Base-by-base conservation (phyloP, 495 filamentous ascomycete genomes). In the Penicillium paradoxum region DNA sequence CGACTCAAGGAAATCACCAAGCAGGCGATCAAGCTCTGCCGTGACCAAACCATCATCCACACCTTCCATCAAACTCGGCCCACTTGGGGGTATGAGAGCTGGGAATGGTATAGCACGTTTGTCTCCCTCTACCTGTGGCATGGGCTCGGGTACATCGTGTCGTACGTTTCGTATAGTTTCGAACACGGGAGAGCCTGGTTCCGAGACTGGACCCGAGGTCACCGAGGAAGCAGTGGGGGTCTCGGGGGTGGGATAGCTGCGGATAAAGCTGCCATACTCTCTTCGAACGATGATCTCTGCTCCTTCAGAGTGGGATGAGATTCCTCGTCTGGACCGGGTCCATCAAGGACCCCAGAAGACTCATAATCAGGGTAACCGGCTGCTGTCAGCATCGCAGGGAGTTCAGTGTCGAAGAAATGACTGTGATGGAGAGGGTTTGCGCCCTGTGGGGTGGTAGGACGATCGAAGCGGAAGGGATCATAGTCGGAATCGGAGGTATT, bases 381-480 rank as follows among this genome's bases (percentile, higher is more conserved):
- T 7, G 57, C 47, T 1, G 55, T 55, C 10, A 63, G 32, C 18
- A 69, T 51, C 25, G 63, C 54, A 0, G 68, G 63, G 50, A 68
- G 62, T 4, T 61, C 58, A 14, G 57, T 53, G 30, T 64, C 49
- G 11, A 58, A 54, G n/a, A 59, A 63, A 9, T 56, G 58, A 11
- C 44, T 42, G 14, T 58, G 60, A 21, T 55, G 57, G 4, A 54
- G 9, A 11, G 47, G 30, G 6, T 39, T 14, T 32, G 32, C 27
- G 3, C 53, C 68, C 3, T 56, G 54, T 0, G 71, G 65, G 2
- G 68, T 67, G 7, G 54, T 50, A 14, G 71, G 68, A 8, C 71
- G 70, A 37, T 75, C 74, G 45, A 75, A 73, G 0, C 71, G 67
- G 64, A 77, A 77, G 1, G 73, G 74, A 51, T 77, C 74, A 39